Conservation (phyloP, 306 rosid genomes). For the Cucurbita ficifolia region DNA sequence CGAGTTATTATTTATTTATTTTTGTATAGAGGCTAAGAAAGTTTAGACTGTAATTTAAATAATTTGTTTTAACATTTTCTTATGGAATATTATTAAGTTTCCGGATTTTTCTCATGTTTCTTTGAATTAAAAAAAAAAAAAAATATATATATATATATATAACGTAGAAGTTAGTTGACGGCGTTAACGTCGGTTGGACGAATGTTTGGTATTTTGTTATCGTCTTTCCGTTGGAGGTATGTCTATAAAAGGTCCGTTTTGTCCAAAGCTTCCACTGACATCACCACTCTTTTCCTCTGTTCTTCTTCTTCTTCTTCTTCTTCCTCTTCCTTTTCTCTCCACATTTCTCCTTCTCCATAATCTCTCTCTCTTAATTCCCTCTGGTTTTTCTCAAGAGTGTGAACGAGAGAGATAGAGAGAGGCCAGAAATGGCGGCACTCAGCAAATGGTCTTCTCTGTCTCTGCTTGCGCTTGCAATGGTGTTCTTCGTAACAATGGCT, state of each 20-base stretch:
- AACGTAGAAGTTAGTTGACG: slow-evolving; percentile 34
- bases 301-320: not conserved
- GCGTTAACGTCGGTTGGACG: slow-evolving; percentile 10
- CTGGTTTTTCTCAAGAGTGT: not conserved
- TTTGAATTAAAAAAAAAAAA: no score
- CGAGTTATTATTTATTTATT: no score
- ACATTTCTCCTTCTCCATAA: not conserved
- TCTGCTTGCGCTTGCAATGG: not conserved
- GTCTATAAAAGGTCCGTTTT: slow-evolving; percentile 17
- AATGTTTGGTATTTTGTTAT: not conserved
- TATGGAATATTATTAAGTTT: no score
- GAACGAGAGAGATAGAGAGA: not conserved
- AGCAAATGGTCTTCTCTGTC: not conserved
- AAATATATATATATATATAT: no score
- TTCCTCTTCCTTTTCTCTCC: not conserved
- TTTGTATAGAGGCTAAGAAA: no score
- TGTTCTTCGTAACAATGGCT: not conserved
- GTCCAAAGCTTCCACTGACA: slow-evolving; percentile 14
- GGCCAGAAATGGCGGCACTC: not conserved
- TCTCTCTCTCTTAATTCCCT: not conserved
- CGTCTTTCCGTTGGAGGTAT: slow-evolving; percentile 6
- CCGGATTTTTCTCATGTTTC: no score
- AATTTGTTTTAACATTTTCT: no score
- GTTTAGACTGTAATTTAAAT: no score
- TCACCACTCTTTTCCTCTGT: slow-evolving; percentile 34